Evolutionary conservation across 192 early-diverging fungal species (phyloP).

Genomic region (Podila clonocystis): DNA sequence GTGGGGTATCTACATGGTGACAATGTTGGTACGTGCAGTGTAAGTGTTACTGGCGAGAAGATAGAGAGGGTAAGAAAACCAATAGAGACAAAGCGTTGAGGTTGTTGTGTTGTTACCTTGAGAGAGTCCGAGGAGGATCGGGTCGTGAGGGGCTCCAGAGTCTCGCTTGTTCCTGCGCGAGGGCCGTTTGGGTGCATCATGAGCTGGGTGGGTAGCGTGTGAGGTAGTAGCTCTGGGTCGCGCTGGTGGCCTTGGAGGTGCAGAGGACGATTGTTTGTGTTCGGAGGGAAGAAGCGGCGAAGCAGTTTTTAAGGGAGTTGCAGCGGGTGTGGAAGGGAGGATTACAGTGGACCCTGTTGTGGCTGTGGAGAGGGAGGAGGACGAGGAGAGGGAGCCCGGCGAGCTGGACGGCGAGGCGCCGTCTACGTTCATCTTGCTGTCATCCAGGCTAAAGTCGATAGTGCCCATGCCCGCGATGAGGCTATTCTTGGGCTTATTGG

Average conservation of each 20-base stretch:
- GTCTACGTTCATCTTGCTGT: not conserved
- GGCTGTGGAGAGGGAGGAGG: not conserved
- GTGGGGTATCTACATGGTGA: conserved; percentile 18
- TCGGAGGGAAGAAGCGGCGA: too few relatives aligned
- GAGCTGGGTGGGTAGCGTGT: not conserved
- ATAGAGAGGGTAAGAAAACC: not conserved
- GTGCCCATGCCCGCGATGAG: not conserved
- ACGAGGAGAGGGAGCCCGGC: conserved; percentile 1
- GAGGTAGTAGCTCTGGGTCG: not conserved
- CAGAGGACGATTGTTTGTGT: not conserved
- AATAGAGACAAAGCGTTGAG: not conserved
- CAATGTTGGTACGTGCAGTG: not conserved
- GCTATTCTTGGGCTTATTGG: not conserved
- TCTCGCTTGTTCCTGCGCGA: not conserved
- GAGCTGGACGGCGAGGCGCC: not conserved
- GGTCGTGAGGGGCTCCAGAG: not conserved
- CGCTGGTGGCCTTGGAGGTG: not conserved
- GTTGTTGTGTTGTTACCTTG: not conserved
- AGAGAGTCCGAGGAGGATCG: not conserved
- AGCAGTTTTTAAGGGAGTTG: too few relatives aligned
- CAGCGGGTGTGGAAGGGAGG: too few relatives aligned
- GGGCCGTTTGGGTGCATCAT: not conserved
- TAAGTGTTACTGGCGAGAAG: not conserved
- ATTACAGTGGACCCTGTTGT: not conserved
- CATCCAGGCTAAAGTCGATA: not conserved